A percentile compares a stretch with the other conserved stretches of the same genome.
These are phyloP conservation scores for Leishmania guyanensis DNA, from an alignment of 208 protist genomes.

Conservation along the genomic window DNA sequence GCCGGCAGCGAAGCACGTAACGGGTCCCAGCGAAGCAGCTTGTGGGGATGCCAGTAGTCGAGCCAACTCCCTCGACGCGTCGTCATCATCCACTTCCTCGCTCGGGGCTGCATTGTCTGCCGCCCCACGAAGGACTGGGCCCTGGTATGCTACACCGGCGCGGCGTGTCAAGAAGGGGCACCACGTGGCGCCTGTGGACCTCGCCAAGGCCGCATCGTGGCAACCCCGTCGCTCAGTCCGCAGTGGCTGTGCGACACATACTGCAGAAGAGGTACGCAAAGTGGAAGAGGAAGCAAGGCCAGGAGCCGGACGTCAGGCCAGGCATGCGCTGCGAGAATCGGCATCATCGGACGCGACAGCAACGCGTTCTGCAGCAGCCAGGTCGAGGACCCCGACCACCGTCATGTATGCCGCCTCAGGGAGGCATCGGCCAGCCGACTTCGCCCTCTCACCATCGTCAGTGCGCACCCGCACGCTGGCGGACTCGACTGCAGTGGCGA, in stretches of 20 bases:
- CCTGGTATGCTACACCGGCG: conserved; percentile 28
- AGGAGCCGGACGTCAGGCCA: background rate
- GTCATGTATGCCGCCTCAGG: background rate
- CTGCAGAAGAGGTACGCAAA: background rate
- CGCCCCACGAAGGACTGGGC: conserved; percentile 12
- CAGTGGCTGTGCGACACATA: background rate
- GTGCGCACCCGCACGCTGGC: background rate
- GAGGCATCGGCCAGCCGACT: background rate
- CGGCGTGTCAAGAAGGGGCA: background rate
- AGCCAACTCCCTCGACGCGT: background rate
- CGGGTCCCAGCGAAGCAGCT: background rate
- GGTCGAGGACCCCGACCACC: background rate
- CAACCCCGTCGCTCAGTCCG: background rate
- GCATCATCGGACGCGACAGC: background rate
- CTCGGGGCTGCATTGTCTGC: background rate
- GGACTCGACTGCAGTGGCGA: background rate
- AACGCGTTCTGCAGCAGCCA: background rate
- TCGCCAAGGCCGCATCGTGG: background rate
- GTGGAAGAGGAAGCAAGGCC: background rate
- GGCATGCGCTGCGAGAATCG: background rate
- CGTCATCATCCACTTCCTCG: background rate
- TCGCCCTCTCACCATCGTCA: background rate
- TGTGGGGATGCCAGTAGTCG: background rate
- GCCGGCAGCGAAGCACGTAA: background rate
- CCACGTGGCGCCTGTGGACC: background rate